These are phyloP conservation scores for Aspergillus pseudoglaucus DNA, from an alignment of 2,329 filamentous ascomycete species.

Conservation along the genomic window DNA sequence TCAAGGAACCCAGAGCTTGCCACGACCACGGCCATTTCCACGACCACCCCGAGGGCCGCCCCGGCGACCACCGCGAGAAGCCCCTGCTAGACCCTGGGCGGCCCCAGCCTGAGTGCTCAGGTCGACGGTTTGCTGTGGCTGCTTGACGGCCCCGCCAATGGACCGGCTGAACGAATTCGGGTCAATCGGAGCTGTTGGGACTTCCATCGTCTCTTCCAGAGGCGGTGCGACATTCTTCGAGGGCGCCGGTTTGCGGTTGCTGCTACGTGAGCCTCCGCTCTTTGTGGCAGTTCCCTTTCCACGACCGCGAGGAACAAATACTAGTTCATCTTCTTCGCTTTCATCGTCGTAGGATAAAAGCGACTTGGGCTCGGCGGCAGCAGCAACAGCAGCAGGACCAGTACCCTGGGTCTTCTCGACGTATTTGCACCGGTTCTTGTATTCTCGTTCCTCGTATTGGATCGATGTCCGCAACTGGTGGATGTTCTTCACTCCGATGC, in stretches of 20 bases:
- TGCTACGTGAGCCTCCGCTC: slow-evolving; percentile 20
- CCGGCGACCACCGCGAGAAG: slow-evolving; percentile 28
- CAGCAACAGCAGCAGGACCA: slow-evolving; percentile 2
- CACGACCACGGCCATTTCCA: slow-evolving; percentile 34
- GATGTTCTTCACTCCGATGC: slow-evolving; percentile 42
- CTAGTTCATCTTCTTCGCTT: slow-evolving; percentile 43
- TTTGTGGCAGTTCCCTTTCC: slow-evolving; percentile 26
- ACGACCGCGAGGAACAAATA: slow-evolving; percentile 39
- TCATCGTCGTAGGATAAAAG: slow-evolving; percentile 44
- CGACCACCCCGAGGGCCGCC: slow-evolving; percentile 31
- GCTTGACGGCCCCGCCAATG: slow-evolving; percentile 21
- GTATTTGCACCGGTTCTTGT: slow-evolving; percentile 40
- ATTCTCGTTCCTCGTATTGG: slow-evolving; percentile 41
- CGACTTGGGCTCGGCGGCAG: slow-evolving; percentile 32
- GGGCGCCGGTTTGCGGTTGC: slow-evolving; percentile 24
- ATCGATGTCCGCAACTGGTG: slow-evolving; percentile 43
- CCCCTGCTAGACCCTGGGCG: slow-evolving; percentile 28
- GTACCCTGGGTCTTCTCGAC: slow-evolving; percentile 36
- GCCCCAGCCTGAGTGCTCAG: slow-evolving; percentile 27
- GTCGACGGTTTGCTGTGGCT: slow-evolving; percentile 19
- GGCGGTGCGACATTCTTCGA: slow-evolving; percentile 17
- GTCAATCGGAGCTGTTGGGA: slow-evolving; percentile 43
- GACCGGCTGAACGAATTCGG: slow-evolving; percentile 44
- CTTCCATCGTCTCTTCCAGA: slow-evolving; percentile 31
- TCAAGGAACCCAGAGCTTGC: slow-evolving; percentile 43